Evolutionary conservation across 768 basidiomycete genomes (phyloP).

Genomic region (Tricholoma sp.): DNA sequence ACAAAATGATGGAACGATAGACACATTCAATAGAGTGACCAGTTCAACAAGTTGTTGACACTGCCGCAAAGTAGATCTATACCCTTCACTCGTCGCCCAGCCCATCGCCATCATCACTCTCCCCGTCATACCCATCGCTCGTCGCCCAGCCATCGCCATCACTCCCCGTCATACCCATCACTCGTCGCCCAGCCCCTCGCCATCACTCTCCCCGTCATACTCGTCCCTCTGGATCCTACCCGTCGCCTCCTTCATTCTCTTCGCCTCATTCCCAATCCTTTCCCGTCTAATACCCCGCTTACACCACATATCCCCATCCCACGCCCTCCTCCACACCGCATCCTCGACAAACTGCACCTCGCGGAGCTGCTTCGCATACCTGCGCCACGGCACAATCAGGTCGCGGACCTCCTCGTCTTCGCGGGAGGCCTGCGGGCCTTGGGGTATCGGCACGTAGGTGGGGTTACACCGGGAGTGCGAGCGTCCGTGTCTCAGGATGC

Average conservation of each 20-base stretch:
- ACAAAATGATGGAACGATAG: too few species aligned
- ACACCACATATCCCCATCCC: conserved; percentile 30
- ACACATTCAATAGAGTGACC: too few species aligned
- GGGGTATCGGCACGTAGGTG: background rate
- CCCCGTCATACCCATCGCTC: background rate
- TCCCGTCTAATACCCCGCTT: conserved; percentile 5
- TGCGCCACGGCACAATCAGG: conserved; percentile 39
- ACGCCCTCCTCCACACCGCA: conserved; percentile 34
- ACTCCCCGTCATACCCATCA: background rate
- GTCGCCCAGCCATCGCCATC: background rate
- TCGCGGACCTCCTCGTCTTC: conserved; percentile 27
- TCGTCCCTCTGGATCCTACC: background rate
- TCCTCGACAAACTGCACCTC: conserved; percentile 37
- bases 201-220: background rate
- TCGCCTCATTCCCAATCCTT: background rate
- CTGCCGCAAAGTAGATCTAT: too few species aligned
- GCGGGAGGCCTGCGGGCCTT: conserved; percentile 11
- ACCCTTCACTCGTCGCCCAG: background rate
- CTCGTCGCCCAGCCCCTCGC: background rate
- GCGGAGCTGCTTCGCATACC: conserved; percentile 31
- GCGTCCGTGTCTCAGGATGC: background rate
- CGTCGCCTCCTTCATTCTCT: background rate
- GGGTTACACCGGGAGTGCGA: background rate
- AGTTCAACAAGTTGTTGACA: too few species aligned
- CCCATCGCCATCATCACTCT: background rate